These are phyloP conservation scores for Calonectria pseudoreteaudii DNA, from an alignment of 2,329 filamentous ascomycete species.

Conservation along the genomic window DNA sequence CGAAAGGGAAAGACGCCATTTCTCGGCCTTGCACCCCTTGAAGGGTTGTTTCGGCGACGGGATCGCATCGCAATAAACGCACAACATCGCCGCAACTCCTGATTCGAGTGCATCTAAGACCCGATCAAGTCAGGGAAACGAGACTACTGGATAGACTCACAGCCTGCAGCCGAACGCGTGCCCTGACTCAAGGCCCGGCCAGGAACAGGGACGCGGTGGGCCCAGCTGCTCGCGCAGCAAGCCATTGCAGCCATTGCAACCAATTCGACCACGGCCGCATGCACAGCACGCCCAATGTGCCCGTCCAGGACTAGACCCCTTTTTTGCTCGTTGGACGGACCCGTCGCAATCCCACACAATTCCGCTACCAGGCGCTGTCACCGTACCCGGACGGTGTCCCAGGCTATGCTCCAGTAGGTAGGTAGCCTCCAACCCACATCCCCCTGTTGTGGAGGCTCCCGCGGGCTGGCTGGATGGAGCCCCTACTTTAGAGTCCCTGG, in stretches of 20 bases:
- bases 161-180: constrained; percentile 24
- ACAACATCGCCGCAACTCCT: constrained; percentile 40
- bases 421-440: background rate
- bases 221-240: constrained; percentile 23
- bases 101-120: constrained; percentile 28
- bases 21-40: background rate
- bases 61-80: constrained; percentile 34
- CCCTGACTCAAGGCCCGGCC: constrained; percentile 43
- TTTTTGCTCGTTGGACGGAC: constrained; percentile 23
- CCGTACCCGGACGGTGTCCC: background rate
- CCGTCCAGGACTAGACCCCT: constrained; percentile 33
- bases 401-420: constrained; percentile 11
- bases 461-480: constrained; percentile 13
- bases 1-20: constrained; percentile 1
- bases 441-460: background rate
- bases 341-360: constrained; percentile 32
- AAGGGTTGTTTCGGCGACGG: constrained; percentile 11
- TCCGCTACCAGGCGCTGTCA: constrained; percentile 16
- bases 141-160: constrained; percentile 18
- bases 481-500: constrained; percentile 8
- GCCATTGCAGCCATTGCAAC: constrained; percentile 34
- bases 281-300: constrained; percentile 29
- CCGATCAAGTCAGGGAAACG: constrained; percentile 25
- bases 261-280: constrained; percentile 24
- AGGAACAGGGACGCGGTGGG: constrained; percentile 43